Base-by-base conservation (phyloP, 352 stramenopile genomes). In the Pythium biforme region DNA sequence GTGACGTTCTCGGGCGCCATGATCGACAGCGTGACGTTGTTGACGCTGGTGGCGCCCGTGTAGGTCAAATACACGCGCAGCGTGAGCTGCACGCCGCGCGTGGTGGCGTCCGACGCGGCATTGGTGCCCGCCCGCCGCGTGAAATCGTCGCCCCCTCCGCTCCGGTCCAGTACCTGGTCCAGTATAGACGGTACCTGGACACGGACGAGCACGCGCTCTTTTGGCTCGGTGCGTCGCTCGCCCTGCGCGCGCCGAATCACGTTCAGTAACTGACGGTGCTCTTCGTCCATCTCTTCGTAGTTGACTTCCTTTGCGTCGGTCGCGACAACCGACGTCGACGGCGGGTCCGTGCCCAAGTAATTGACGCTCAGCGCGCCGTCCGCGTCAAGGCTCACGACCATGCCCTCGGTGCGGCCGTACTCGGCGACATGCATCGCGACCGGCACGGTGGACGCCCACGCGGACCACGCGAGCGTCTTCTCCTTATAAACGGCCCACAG, bases 201-300 rank as follows among this genome's bases (percentile, higher is more conserved):
- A 31, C 77, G 74, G n/a, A 96, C 56, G 12, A 94, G 67, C n/a
- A 96, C 65, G 14, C 77, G 74, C 26, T 94, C 86, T 31, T 90
- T 90, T 0, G 84, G 78, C 45, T 94, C 86, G 0, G 76, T 75
- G 15, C 76, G 61, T 10, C 80, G 73, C 55, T 93, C 82, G 11
- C 77, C 75, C 31, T 94, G 86, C n/a, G 79, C 70, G 5, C 84
- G 75, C 10, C 88, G 73, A 52, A 96, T 96, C n/a, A 94, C 80
- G 53, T 92, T 88, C 15, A 97, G 74, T 17, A 97, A 65, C 47
- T 87, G 74, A 17, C 88, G 83, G 46, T 97, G 86, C 63, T 97
- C 90, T 52, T 93, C 85, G 55, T 97, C 89, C 72, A 97, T 96
- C 57, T 95, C 86, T 55, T 95, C 88, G 52, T 97, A 97, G 59